These are phyloP conservation scores for Butyriboletus loyo DNA, from an alignment of 768 basidiomycete genomes.

Conservation along the genomic window DNA sequence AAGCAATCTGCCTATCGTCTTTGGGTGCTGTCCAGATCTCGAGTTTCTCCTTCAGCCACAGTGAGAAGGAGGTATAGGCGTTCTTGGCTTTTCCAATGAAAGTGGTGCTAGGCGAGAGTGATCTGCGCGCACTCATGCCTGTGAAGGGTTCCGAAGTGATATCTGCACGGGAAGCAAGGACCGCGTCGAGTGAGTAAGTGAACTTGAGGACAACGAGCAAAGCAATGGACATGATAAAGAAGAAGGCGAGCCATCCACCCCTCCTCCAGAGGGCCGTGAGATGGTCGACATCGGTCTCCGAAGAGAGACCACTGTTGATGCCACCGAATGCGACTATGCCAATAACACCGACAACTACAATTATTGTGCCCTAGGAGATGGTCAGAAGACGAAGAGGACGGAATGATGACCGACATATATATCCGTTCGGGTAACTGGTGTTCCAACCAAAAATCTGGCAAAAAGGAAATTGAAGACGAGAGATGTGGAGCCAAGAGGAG, in stretches of 20 bases:
- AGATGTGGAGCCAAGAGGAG: constrained; percentile 89
- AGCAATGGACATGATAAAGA: constrained; percentile 73
- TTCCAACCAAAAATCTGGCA: constrained; percentile 84
- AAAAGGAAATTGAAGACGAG: constrained; percentile 97
- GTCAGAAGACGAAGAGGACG: not conserved
- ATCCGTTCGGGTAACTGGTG: constrained; percentile 79
- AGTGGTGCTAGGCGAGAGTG: constrained; percentile 18
- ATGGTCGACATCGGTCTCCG: constrained; percentile 69
- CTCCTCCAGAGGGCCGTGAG: constrained; percentile 85
- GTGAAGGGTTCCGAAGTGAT: constrained; percentile 57
- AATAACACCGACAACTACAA: constrained; percentile 80
- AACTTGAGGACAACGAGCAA: constrained; percentile 66
- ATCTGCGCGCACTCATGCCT: constrained; percentile 34
- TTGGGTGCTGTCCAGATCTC: constrained; percentile 76
- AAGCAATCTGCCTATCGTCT: constrained; percentile 82
- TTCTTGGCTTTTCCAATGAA: constrained; percentile 34
- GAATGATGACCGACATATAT: constrained; percentile 57
- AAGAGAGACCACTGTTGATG: constrained; percentile 74
- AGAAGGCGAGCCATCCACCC: constrained; percentile 86
- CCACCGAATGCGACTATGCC: constrained; percentile 87
- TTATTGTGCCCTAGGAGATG: constrained; percentile 63
- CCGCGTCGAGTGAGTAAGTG: constrained; percentile 67
- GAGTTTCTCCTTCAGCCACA: constrained; percentile 56
- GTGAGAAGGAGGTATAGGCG: constrained; percentile 46
- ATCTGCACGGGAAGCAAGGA: constrained; percentile 69